Conservation (phyloP, 106 monocot genomes). For the Allium cepa region DNA sequence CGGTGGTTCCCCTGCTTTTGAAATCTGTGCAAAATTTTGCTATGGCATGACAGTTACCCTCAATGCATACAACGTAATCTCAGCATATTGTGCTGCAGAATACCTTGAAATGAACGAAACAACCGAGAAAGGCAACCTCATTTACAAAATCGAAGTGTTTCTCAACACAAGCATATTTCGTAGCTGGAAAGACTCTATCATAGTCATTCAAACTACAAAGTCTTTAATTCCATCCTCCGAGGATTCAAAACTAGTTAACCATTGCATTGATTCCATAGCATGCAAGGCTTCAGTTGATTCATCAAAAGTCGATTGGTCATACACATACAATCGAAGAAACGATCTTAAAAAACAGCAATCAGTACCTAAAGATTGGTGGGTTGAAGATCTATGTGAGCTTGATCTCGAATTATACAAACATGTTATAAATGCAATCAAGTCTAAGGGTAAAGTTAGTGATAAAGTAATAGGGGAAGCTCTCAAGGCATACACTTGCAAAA, state of each 20-base stretch:
- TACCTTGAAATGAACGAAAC: constrained; percentile 50
- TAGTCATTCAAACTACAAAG: constrained; percentile 43
- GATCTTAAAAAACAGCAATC: constrained; percentile 22
- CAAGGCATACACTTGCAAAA: constrained; percentile 25
- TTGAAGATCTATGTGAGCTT: constrained; percentile 35
- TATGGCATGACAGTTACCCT: constrained; percentile 44
- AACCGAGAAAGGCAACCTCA: constrained; percentile 36
- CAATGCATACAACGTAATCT: constrained; percentile 46
- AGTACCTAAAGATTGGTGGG: constrained; percentile 38
- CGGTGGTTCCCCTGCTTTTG: constrained; percentile 41
- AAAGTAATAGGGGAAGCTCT: constrained; percentile 29
- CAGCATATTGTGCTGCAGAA: constrained; percentile 44
- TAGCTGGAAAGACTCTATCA: constrained; percentile 55
- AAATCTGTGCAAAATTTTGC: constrained; percentile 54
- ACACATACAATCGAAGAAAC: constrained; percentile 33
- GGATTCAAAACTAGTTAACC: constrained; percentile 24
- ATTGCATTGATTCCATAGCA: constrained; percentile 36
- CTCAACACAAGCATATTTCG: constrained; percentile 33
- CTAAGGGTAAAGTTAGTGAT: constrained; percentile 6
- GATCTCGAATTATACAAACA: constrained; percentile 19
- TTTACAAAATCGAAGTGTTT: constrained; percentile 46
- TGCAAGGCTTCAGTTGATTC: constrained; percentile 34
- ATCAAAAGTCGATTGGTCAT: constrained; percentile 41
- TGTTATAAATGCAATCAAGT: constrained; percentile 19
- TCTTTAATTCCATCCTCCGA: constrained; percentile 34